phyloP scores from a whole-genome alignment of 139 green algal genomes.

The Coccomyxa sp. region DNA sequence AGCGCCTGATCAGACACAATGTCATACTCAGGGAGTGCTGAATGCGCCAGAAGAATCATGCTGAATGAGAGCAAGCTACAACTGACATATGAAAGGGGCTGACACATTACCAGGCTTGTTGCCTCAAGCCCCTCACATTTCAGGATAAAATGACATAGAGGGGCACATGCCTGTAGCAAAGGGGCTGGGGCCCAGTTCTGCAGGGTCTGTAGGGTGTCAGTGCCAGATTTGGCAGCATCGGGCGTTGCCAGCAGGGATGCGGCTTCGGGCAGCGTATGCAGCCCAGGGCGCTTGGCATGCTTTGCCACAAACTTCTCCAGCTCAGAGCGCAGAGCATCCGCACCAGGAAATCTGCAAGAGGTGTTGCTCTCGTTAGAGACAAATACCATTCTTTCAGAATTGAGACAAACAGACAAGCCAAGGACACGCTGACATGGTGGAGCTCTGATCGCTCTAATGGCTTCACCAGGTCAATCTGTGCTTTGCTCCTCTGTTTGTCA shows the following conservation, averaged over 20 bases:
- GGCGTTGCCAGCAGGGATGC: constrained; percentile 48
- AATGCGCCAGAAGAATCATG: not conserved
- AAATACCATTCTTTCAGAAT: not conserved
- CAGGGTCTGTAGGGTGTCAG: constrained; percentile 31
- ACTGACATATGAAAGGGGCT: too few species aligned
- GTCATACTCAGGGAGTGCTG: not conserved
- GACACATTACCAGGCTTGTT: not conserved
- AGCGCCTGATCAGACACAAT: constrained; percentile 41
- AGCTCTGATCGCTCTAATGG: not conserved
- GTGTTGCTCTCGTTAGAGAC: not conserved
- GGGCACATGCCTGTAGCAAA: not conserved
- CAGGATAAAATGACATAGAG: not conserved
- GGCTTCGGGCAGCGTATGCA: constrained; percentile 52
- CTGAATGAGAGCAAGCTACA: not conserved
- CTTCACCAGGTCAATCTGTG: not conserved
- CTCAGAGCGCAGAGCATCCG: not conserved
- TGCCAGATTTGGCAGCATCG: not conserved
- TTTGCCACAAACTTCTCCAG: constrained; percentile 45
- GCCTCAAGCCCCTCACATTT: not conserved
- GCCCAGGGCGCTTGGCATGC: constrained; percentile 21
- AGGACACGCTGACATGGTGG: not conserved
- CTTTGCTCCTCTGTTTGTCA: not conserved
- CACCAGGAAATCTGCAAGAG: constrained; percentile 14
- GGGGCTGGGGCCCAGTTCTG: constrained; percentile 45
- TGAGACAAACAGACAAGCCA: not conserved